Conservation (phyloP, 257 asterid genomes). For the Solanum ossicruentum region DNA sequence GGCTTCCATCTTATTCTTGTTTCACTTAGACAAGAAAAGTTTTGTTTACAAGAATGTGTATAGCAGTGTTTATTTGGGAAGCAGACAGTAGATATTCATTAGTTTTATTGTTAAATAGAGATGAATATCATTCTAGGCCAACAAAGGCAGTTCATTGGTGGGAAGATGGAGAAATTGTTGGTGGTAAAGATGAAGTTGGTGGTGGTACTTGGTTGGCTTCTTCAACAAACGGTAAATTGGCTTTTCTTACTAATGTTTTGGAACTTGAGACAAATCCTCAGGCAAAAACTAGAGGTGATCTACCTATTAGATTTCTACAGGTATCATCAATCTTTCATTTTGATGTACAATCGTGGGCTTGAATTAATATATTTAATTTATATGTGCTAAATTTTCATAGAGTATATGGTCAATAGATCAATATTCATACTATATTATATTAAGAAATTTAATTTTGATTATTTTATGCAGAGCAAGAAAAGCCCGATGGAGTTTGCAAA, state of each 20-base stretch:
- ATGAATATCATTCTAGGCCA: slow-evolving; percentile 74
- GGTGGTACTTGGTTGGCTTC: slow-evolving; percentile 80
- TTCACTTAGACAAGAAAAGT: too few species aligned
- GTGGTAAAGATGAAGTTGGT: slow-evolving; percentile 57
- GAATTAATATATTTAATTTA: too few species aligned
- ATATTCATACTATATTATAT: too few species aligned
- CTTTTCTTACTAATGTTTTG: slow-evolving; percentile 59
- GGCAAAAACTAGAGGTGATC: slow-evolving; percentile 63
- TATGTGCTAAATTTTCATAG: too few species aligned
- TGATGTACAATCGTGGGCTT: too few species aligned
- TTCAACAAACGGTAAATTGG: slow-evolving; percentile 44
- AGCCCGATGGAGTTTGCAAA: slow-evolving; percentile 52
- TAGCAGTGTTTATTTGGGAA: slow-evolving; percentile 63
- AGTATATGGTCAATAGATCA: too few species aligned
- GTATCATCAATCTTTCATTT: slow-evolving; percentile 10
- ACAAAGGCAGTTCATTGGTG: slow-evolving; percentile 65
- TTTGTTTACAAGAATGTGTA: slow-evolving; percentile 8
- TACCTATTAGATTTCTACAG: slow-evolving; percentile 46
- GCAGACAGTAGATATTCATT: slow-evolving; percentile 48
- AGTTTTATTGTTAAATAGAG: slow-evolving; percentile 59
- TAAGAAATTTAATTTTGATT: too few species aligned
- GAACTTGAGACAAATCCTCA: slow-evolving; percentile 35
- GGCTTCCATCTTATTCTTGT: not conserved
- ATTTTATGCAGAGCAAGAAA: slow-evolving; percentile 34
- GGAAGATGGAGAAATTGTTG: slow-evolving; percentile 52